These are phyloP conservation scores for Xylaria bambusicola DNA, from an alignment of 495 filamentous ascomycete genomes.

Conservation along the genomic window DNA sequence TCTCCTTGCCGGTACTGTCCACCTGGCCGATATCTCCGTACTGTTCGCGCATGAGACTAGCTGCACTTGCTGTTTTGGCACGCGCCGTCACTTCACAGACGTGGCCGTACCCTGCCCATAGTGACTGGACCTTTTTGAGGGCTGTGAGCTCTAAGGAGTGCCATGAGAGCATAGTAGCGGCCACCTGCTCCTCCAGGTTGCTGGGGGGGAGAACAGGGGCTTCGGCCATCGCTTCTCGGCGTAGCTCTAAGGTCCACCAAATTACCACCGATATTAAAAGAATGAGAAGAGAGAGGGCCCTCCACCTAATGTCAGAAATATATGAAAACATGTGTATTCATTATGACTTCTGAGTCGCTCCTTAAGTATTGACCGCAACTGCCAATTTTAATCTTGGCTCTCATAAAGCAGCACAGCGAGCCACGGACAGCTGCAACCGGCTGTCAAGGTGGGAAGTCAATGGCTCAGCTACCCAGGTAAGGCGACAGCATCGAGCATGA, in stretches of 20 bases:
- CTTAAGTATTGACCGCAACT: too few species aligned
- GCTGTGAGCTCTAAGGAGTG: slow-evolving; percentile 33
- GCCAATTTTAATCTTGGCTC: too few species aligned
- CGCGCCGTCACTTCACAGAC: slow-evolving; percentile 42
- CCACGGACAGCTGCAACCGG: too few species aligned
- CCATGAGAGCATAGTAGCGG: slow-evolving; percentile 30
- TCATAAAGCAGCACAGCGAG: too few species aligned
- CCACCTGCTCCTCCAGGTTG: slow-evolving; percentile 23
- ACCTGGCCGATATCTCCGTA: slow-evolving; percentile 7
- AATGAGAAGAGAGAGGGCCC: neutral
- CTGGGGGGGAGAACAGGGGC: slow-evolving; percentile 2
- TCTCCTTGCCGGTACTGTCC: slow-evolving; percentile 1
- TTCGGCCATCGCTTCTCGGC: neutral
- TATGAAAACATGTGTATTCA: slow-evolving; percentile 1
- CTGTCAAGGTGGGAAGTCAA: too few species aligned
- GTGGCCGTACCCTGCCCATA: slow-evolving; percentile 51
- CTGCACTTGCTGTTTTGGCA: slow-evolving; percentile 15
- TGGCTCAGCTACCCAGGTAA: too few species aligned
- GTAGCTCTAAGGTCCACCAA: slow-evolving; percentile 1
- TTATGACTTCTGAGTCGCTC: too few species aligned
- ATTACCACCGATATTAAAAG: neutral
- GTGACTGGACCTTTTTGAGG: slow-evolving; percentile 30
- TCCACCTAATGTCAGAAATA: neutral
- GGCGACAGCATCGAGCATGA: too few species aligned
- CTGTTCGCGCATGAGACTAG: slow-evolving; percentile 18